Evolutionary conservation across 129 eudicot genomes (phyloP).

Genomic region (Heracleum sosnowskyi): DNA sequence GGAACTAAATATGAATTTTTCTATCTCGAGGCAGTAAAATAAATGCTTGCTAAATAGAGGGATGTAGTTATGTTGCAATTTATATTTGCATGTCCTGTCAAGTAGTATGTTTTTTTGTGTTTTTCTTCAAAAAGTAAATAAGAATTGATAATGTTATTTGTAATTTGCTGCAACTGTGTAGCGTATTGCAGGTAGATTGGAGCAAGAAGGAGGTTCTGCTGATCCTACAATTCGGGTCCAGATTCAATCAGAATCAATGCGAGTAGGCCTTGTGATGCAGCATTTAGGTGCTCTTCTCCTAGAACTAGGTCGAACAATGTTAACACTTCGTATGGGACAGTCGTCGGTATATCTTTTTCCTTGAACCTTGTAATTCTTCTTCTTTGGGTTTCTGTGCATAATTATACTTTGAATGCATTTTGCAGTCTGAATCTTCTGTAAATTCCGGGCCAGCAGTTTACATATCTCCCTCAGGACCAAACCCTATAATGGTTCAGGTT

Average conservation of each 20-base stretch:
- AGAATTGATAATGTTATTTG: constrained; percentile 25
- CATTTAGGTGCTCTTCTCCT: constrained; percentile 89
- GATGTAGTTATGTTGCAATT: background rate
- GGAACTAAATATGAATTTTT: background rate
- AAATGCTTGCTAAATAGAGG: background rate
- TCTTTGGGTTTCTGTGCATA: background rate
- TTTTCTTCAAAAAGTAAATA: background rate
- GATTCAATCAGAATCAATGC: constrained; percentile 69
- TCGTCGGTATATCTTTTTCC: constrained; percentile 50
- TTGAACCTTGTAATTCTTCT: background rate
- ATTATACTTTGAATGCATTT: constrained; percentile 11
- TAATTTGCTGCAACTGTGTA: constrained; percentile 47
- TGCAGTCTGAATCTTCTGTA: constrained; percentile 79
- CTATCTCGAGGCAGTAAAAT: background rate
- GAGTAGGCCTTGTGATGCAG: constrained; percentile 82
- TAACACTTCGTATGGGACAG: constrained; percentile 79
- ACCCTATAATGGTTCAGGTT: constrained; percentile 99
- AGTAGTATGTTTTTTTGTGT: background rate
- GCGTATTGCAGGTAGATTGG: constrained; percentile 73
- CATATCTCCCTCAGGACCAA: constrained; percentile 86
- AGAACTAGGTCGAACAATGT: constrained; percentile 88
- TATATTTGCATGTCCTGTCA: background rate
- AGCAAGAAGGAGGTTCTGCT: constrained; percentile 55
- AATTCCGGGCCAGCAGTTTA: constrained; percentile 93
- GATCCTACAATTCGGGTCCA: constrained; percentile 63